Evolutionary conservation across 192 early-diverging fungal genomes (phyloP), one percentile per base, ranked within the genome.

Genomic region (Umbelopsis sp.): DNA sequence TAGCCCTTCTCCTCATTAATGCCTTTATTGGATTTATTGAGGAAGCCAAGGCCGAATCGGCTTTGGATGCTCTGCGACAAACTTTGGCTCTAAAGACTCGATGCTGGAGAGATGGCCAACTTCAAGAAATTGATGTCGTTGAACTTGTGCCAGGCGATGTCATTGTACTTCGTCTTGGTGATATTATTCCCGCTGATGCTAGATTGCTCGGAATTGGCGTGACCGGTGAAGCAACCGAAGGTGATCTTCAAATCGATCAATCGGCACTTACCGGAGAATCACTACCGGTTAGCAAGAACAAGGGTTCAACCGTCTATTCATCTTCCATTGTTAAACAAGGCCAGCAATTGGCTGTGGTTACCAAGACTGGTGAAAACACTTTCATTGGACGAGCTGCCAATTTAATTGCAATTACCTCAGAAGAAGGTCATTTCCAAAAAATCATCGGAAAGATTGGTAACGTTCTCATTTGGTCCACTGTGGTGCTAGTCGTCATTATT

Each of bases 341-440:
- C 35, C 93, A 95, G 81, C 93, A 93, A 88, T 82, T 98, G 68
- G 91, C 88, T 67, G 90, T 97, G 23, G 95, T 98, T 23, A 91
- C 87, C 71, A 97, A 97, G 82, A 98, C 96, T 20, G 97, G 94
- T 46, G 82, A 87, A 44, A 83, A 95, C 79, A 98, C 96, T n/a
- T 98, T 93, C 80, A 95, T 98, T 72, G 96, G 96, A 23, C 91
- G 96, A 67, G 94, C 96, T 6, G 95, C 96, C 30, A 93, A 92
- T 80, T 79, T 98, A 69, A 97, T 97, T 79, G 90, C 93, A 13
- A 92, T 94, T 68, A 96, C 95, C 58, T 87, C 88, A 64, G 96
- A 98, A 76, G 87, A 92, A 80, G 96, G 96, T 66, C 96, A 98
- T 80, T 98, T 98, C 85, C 96, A 98, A 76, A 98, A 96, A 82